Base-by-base conservation (phyloP, 352 stramenopile genomes). In the Pythium plurisporium region DNA sequence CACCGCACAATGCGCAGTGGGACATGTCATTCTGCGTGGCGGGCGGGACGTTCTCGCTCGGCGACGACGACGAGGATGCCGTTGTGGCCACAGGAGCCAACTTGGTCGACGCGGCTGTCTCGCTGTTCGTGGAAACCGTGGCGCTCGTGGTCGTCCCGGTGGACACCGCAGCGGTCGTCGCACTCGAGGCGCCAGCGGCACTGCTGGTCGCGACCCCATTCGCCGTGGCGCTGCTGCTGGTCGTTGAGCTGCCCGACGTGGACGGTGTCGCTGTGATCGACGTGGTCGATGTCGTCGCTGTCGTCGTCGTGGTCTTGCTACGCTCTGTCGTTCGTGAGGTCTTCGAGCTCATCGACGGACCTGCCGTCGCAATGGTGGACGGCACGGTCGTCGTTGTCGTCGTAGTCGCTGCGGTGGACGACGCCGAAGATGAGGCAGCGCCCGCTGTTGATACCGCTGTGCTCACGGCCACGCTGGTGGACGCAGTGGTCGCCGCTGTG, bases 1-100 rank as follows among this genome's bases (percentile, higher is more conserved):
- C 27, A 15, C 34, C 34, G 23, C 61, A 68, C 4, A 68, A 30
- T 31, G 22, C 42, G 25, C 61, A 68, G 8, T 43, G 31, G 3
- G 60, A 61, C 4, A 15, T 33, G 19, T 66, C 51, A 15, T 31
- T 30, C 5, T 65, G 49, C 14, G 57, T 37, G 15, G 48, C 42
- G 10, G 58, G 36, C 37, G 41, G 44, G 3, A 12, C 42, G 23
- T 59, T 37, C 34, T 66, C 50, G 3, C 29, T 56, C 34, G 37
- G 36, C 8, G 59, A 60, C 8, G 41, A 41, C 42, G 49, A 27
- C 29, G 50, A 34, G 12, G 58, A 50, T 26, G 31, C 29, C n/a
- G 19, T 25, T 36, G 34, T 26, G 11, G n/a, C 10, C 25, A 45
- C 11, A 8, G 27, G 30, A 36, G 15, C 7, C 4, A 37, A 25